These are phyloP conservation scores for Pseudonectria foliicola DNA, from an alignment of 2,329 filamentous ascomycete genomes.

Conservation along the genomic window DNA sequence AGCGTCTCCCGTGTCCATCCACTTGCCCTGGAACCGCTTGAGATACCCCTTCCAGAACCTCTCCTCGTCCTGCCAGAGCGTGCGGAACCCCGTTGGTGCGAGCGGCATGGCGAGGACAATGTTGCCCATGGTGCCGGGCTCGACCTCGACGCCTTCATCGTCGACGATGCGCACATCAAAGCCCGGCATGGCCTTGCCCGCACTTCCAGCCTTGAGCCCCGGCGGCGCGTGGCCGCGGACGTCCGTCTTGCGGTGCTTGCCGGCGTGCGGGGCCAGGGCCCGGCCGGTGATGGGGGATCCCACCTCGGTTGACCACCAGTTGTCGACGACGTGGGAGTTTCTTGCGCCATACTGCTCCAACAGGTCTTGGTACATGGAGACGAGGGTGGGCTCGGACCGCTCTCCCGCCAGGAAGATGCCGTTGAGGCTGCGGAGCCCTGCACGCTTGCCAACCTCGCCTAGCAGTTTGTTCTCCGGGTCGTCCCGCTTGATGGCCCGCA, in stretches of 20 bases:
- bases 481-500: slow-evolving; percentile 80
- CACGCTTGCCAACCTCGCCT: slow-evolving; percentile 53
- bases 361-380: slow-evolving; percentile 72
- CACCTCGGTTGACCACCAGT: slow-evolving; percentile 56
- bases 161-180: slow-evolving; percentile 84
- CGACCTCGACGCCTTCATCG: slow-evolving; percentile 66
- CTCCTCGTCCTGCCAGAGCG: slow-evolving; percentile 77
- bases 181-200: slow-evolving; percentile 84
- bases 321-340: slow-evolving; percentile 50
- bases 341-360: slow-evolving; percentile 58
- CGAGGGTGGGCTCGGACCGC: slow-evolving; percentile 78
- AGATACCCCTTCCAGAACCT: slow-evolving; percentile 82
- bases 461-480: slow-evolving; percentile 69
- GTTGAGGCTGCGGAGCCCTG: slow-evolving; percentile 63
- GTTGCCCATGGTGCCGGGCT: slow-evolving; percentile 76
- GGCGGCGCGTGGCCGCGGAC: slow-evolving; percentile 36
- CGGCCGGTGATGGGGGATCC: slow-evolving; percentile 53
- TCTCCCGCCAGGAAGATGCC: slow-evolving; percentile 85
- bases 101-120: slow-evolving; percentile 79
- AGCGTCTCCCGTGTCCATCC: slow-evolving; percentile 87
- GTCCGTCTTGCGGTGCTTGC: slow-evolving; percentile 41
- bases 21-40: slow-evolving; percentile 71
- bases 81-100: slow-evolving; percentile 79
- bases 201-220: slow-evolving; percentile 71
- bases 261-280: slow-evolving; percentile 50